Base-by-base conservation (phyloP, 257 asterid species). In the Solanum appendiculatum region DNA sequence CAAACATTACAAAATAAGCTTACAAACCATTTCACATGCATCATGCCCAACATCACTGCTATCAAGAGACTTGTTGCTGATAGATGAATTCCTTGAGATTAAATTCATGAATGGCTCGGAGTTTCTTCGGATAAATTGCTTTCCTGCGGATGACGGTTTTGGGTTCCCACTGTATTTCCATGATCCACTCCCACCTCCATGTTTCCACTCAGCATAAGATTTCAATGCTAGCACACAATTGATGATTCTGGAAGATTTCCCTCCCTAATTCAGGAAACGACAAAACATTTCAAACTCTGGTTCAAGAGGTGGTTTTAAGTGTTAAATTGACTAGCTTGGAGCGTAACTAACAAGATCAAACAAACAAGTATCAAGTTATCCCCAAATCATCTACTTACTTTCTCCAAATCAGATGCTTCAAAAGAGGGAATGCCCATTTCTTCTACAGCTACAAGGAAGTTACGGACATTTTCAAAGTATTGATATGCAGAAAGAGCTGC, bases 361-460 rank as follows among this genome's bases (percentile, higher is more conserved):
- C 60, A 42, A 77, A 77, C 15, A 75, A 40, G 83, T 40, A 46
- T 46, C 39, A 48, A 16, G 40, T 37, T 25, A 87, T 40, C 66
- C 66, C 42, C 56, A 82, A 33, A 81, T 4, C 27, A 73, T 69
- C 82, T 29, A 80, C 91, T 44, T 88, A 94, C 99, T 94, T 92
- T 93, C 91, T 93, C 99, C 88, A 97, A 90, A 89, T 97, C 99
- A 84, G 98, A 94, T 51, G 94, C 96, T 91, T 97, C 97, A 75
- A 97, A 97, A 31, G 97, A 91, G 23, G 99, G 99, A 86, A 97
- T 91, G 74, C 98, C 98, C 93, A 95, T 90, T 69, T 93, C 93
- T 90, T 90, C 94, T 77, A 93, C 88, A 31, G 96, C 95, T 31
- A 84, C 94, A 23, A 97, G 96, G 87, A 97, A 97, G 91, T 94